Evolutionary conservation across 1,284 basidiomycete species (phyloP), one percentile per base, ranked within the genome.

Genomic region (Austropuccinia psidii): DNA sequence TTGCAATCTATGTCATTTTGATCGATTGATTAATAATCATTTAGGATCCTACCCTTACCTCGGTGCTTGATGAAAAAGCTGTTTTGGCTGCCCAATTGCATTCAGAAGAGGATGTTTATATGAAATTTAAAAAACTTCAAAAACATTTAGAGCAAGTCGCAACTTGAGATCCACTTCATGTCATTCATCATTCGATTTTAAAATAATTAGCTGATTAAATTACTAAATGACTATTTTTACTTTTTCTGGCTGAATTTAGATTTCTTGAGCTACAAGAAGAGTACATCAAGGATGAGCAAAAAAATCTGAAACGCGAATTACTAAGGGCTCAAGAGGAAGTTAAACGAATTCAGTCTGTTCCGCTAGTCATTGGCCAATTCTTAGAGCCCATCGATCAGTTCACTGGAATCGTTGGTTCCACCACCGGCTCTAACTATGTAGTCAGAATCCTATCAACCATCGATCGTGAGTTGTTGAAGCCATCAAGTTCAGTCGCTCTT

Each of bases 361-460:
- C 96, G 0, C 88, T 99, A n/a, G 96, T 99, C 79, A 99, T 99
- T 78, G 96, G 96, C 65, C 96, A 99, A 81, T 99, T 99, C 85
- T 87, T 98, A 52, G 96, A 99, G 82, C 91, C 96, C 69, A 98
- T 99, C 81, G 96, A 99, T 84, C 92, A 98, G 81, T 89, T 90
- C 79, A 93, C 95, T 24, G 94, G 90, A 75, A 99, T 99, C 77
- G 96, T 98, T 24, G 96, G 95, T 45, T 94, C 91, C 33, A 99
- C 96, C 0, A 98, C 96, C 9, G 95, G 96, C 8, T 94, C 91
- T 35, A 99, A 98, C 83, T 98, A 98, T 81, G 94, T 99, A 73
- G 95, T 98, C 77, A 87, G 96, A 76, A 98, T 99, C 76, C 85
- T 99, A 37, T 96, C 93, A 9, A 99, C 96, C 2, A 86, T 99